Conservation (phyloP, 2,329 filamentous ascomycete genomes). For the Fusarium praegraminearum region DNA sequence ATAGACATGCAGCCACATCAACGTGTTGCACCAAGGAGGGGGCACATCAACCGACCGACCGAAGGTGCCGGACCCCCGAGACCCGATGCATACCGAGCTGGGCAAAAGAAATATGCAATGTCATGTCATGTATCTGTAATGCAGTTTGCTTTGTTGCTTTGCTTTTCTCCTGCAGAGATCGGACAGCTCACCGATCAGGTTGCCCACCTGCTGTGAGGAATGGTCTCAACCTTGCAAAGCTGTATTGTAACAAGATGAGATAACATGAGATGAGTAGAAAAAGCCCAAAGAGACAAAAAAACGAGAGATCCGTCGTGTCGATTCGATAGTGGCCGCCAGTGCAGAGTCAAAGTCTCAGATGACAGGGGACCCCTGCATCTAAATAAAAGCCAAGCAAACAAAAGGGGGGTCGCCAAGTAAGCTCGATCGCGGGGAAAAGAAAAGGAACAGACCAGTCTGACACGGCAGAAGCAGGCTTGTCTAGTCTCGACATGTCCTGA, state of each 20-base stretch:
- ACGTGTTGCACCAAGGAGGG: constrained; percentile 1
- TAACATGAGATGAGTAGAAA: too few species aligned
- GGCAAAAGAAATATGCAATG: background rate
- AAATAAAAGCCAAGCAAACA: constrained; percentile 1
- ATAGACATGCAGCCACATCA: constrained; percentile 28
- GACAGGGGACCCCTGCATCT: constrained; percentile 17
- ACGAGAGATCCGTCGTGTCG: constrained; percentile 11
- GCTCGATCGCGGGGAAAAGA: constrained; percentile 24
- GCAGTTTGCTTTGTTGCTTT: background rate
- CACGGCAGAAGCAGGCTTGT: background rate
- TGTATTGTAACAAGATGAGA: background rate
- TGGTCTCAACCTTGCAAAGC: background rate
- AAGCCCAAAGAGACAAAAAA: background rate
- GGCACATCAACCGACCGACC: constrained; percentile 18
- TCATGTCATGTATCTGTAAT: background rate
- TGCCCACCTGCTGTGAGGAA: background rate
- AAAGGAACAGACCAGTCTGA: background rate
- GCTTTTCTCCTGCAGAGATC: background rate
- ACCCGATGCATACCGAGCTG: constrained; percentile 16
- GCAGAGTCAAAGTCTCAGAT: background rate
- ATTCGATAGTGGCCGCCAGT: constrained; percentile 16
- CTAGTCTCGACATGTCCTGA: background rate
- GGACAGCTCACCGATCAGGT: background rate
- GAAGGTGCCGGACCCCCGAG: constrained; percentile 18
- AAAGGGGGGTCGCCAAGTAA: background rate